A percentile compares a stretch with the other conserved stretches of the same genome.
These are phyloP conservation scores for Remersonia thermophila DNA, from an alignment of 2,329 filamentous ascomycete species.

Conservation along the genomic window DNA sequence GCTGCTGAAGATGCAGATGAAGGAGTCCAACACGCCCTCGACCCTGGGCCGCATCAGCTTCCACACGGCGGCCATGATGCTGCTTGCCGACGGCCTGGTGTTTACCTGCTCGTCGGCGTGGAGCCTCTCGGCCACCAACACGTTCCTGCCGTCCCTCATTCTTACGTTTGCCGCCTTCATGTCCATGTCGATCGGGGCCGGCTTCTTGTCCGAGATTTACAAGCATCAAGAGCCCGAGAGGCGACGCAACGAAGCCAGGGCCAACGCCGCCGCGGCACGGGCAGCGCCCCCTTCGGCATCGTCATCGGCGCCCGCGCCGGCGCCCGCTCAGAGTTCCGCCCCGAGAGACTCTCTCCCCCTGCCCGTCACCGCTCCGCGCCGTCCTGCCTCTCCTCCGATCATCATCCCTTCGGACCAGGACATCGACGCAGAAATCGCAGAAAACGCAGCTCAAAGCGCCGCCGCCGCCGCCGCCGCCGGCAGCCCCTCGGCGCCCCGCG, in stretches of 20 bases:
- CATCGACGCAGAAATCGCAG: constrained; percentile 46
- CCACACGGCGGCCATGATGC: constrained; percentile 48
- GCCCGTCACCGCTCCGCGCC: constrained; percentile 27
- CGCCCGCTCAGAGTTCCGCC: constrained; percentile 16
- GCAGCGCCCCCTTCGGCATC: constrained; percentile 11
- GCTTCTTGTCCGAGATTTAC: constrained; percentile 48
- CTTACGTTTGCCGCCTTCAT: constrained; percentile 42
- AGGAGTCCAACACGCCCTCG: constrained; percentile 54
- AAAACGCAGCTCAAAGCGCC: constrained; percentile 22
- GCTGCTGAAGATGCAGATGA: constrained; percentile 52
- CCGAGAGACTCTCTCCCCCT: constrained; percentile 25
- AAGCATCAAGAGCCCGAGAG: constrained; percentile 48
- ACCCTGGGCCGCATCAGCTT: constrained; percentile 56
- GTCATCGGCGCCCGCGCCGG: constrained; percentile 12
- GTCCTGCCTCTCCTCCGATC: constrained; percentile 31
- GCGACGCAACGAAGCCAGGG: constrained; percentile 20
- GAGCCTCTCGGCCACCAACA: constrained; percentile 43
- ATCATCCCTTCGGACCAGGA: constrained; percentile 54
- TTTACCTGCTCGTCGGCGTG: constrained; percentile 44
- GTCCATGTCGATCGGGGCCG: constrained; percentile 43
- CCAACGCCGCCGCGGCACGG: constrained; percentile 3
- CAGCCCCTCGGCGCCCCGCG: constrained; percentile 13
- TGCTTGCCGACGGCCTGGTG: constrained; percentile 48
- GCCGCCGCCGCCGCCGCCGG: constrained; percentile 24
- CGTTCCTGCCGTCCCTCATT: constrained; percentile 44